Conservation (phyloP, 306 rosid genomes). For the Fagus sylvatica region DNA sequence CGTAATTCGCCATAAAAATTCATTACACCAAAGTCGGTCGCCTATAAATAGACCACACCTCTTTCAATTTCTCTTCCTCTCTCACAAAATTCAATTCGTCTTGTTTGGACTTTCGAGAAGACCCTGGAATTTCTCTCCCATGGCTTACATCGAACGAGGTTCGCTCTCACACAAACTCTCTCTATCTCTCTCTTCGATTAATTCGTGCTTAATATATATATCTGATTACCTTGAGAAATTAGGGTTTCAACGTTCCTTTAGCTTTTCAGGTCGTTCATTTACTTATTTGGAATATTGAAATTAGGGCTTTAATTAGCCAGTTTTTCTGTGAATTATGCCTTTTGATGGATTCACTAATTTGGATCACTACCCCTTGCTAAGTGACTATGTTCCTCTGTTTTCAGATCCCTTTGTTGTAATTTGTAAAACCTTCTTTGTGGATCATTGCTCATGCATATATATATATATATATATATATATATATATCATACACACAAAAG, state of each 20-base stretch:
- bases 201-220: not conserved
- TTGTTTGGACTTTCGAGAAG: too few relatives aligned
- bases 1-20: too few relatives aligned
- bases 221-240: conserved; percentile 1
- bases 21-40: too few relatives aligned
- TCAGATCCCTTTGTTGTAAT: not conserved
- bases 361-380: not conserved
- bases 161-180: not conserved
- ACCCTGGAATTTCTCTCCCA: not conserved
- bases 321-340: not conserved
- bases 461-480: too few relatives aligned
- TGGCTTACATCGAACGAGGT: conserved; percentile 65
- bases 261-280: not conserved
- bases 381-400: not conserved
- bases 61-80: too few relatives aligned
- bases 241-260: not conserved
- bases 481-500: not conserved
- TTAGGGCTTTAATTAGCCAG: not conserved
- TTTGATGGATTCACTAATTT: not conserved
- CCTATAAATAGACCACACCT: too few relatives aligned
- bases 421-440: too few relatives aligned
- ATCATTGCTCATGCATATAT: too few relatives aligned
- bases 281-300: not conserved
- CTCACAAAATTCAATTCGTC: too few relatives aligned
- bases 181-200: not conserved